Conservation (phyloP, 805 yeast genomes). For the Myxozyma vanderwaltii region DNA sequence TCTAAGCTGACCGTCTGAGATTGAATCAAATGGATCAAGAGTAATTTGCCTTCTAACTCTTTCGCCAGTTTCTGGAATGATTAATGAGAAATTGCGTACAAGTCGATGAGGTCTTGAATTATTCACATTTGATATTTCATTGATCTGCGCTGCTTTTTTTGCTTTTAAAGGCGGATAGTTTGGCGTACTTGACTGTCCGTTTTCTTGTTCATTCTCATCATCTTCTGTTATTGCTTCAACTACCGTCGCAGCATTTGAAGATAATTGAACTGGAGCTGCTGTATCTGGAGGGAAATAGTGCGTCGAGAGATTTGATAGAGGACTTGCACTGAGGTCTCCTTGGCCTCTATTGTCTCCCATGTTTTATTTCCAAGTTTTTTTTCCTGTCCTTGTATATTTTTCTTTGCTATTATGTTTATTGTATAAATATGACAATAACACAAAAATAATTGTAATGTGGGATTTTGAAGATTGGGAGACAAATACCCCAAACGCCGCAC, state of each 20-base stretch:
- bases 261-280: not conserved
- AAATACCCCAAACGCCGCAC: not conserved
- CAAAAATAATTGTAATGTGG: too few species aligned
- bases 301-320: not conserved
- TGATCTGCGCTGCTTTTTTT: not conserved
- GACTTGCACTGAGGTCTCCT: not conserved
- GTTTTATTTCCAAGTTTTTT: not conserved
- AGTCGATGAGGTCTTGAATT: slow-evolving; percentile 2
- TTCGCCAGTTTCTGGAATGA: slow-evolving; percentile 15
- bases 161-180: not conserved
- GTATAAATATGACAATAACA: too few species aligned
- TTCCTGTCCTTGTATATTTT: not conserved
- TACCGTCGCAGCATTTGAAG: not conserved
- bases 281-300: slow-evolving; percentile 2
- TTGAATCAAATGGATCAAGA: slow-evolving; percentile 22
- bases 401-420: too few species aligned
- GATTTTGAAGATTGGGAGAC: not conserved
- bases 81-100: slow-evolving; percentile 28
- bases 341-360: too few species aligned
- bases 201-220: not conserved
- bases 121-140: not conserved
- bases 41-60: slow-evolving; percentile 31
- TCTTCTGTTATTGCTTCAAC: not conserved
- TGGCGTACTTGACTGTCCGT: not conserved
- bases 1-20: not conserved